Percentiles rank a stretch among this genome's conserved stretches.
Evolutionary conservation across 305 asterid genomes (phyloP).

Genomic region (Rubia occidens): DNA sequence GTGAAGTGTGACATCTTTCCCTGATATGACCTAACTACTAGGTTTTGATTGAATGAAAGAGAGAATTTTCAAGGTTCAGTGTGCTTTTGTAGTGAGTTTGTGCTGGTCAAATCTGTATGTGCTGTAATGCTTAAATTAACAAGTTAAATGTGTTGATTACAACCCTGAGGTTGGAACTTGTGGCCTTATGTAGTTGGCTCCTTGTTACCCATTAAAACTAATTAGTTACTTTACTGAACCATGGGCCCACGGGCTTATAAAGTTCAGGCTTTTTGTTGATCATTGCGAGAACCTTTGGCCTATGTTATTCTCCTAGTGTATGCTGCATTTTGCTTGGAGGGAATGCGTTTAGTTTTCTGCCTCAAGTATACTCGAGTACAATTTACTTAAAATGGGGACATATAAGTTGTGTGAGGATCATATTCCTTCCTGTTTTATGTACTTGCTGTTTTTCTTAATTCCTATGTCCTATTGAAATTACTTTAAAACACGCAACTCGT

Average conservation of each 20-base stretch:
- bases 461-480: background rate
- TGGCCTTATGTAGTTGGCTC: background rate
- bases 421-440: background rate
- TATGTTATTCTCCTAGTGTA: background rate
- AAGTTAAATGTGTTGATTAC: background rate
- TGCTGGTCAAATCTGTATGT: too few relatives aligned
- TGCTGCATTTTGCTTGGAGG: background rate
- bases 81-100: background rate
- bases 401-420: too few relatives aligned
- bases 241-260: too few relatives aligned
- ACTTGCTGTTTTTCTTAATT: background rate
- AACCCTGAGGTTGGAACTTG: background rate
- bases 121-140: background rate
- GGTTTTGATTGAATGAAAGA: background rate
- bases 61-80: background rate
- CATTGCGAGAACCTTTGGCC: background rate
- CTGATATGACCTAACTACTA: background rate
- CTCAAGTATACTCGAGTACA: background rate
- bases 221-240: background rate
- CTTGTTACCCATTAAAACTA: background rate
- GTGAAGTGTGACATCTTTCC: background rate
- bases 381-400: background rate
- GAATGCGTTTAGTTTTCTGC: background rate
- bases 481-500: conserved; percentile 15
- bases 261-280: background rate